A percentile compares a stretch with the other conserved stretches of the same genome.
phyloP scores from a whole-genome alignment of 306 rosid genomes.

The Acmispon strigosus region DNA sequence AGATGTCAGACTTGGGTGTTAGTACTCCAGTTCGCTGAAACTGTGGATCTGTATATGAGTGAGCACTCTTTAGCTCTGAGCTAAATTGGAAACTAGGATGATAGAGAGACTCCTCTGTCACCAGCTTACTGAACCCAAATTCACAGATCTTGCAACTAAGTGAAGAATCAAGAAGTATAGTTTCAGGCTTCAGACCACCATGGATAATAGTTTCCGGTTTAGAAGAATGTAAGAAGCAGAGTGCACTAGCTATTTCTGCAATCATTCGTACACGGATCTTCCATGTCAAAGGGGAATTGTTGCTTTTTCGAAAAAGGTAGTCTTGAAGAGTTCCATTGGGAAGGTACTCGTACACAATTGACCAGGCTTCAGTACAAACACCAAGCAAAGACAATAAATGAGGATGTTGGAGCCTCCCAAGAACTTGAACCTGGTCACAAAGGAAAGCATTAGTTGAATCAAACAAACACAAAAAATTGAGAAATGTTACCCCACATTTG shows the following conservation, averaged over 20 bases:
- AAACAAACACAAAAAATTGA: background rate
- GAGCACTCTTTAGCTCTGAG: slow-evolving; percentile 66
- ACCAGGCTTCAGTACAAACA: slow-evolving; percentile 77
- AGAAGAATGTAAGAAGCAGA: slow-evolving; percentile 82
- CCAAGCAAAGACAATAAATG: slow-evolving; percentile 83
- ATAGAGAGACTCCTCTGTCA: slow-evolving; percentile 55
- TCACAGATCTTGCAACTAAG: slow-evolving; percentile 82
- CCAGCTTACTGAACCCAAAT: slow-evolving; percentile 66
- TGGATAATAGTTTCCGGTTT: slow-evolving; percentile 74
- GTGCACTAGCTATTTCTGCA: slow-evolving; percentile 79
- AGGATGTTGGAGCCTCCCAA: slow-evolving; percentile 78
- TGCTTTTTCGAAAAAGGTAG: slow-evolving; percentile 57
- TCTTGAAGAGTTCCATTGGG: slow-evolving; percentile 80
- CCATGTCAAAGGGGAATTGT: slow-evolving; percentile 52
- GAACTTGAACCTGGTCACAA: slow-evolving; percentile 68
- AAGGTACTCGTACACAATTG: slow-evolving; percentile 71
- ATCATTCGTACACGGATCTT: slow-evolving; percentile 58
- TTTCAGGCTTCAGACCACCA: slow-evolving; percentile 73
- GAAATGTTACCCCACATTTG: background rate
- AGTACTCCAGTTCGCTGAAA: slow-evolving; percentile 58
- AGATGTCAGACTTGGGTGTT: slow-evolving; percentile 73
- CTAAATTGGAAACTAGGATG: slow-evolving; percentile 48
- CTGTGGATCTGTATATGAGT: slow-evolving; percentile 70
- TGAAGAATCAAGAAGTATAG: slow-evolving; percentile 53
- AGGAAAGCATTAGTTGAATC: slow-evolving; percentile 15